Evolutionary conservation across 257 asterid species (phyloP), one percentile per base, ranked within the genome.

Genomic region (Plantago major): DNA sequence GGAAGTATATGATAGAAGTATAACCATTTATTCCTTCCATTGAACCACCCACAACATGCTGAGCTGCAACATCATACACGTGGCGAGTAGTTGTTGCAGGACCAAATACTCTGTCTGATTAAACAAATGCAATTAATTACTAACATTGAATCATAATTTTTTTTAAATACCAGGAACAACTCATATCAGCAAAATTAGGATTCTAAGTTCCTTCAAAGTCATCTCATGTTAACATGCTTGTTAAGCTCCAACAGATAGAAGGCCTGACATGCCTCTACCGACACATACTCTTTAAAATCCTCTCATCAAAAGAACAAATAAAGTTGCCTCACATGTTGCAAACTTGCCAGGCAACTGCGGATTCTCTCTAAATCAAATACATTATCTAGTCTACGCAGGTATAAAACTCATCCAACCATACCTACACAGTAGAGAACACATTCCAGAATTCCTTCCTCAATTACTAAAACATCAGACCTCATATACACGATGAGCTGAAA

Each of bases 81-180:
- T 84, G 84, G 62, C 86, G 87, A 64, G 97, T 90, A 65, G 95
- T 90, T 67, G 97, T 90, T 46, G 92, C 91, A n/a, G 97, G 95
- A 65, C 95, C 95, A 84, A 90, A 90, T 68, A 89, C 94, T 74
- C 70, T 81, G 66, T 90, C 96, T 90, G 88, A 42, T 54, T 64
- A 18, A 38, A n/a, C 38, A 16, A 16, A 57, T 28, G 8, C 33
- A 11, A 37, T 7, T 12, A 3, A 18, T 60, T 56, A 51, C 12
- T 37, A 38, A 22, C 26, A 22, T 22, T 22, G 26, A 22, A 22
- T 1, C 26, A 22, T 22, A 22, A 22, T 1, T 22, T 22, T 22
- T 2, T 22, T 22, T 22, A 22, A 22, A 22, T 22, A 46, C 12
- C 26, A 70, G 38, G 48, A 49, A 60, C 44, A 63, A 54, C 40